A percentile compares a stretch with the other conserved stretches of the same genome.
These are phyloP conservation scores for Pseudopithomyces maydicus DNA, from an alignment of 2,329 filamentous ascomycete genomes.

Conservation along the genomic window DNA sequence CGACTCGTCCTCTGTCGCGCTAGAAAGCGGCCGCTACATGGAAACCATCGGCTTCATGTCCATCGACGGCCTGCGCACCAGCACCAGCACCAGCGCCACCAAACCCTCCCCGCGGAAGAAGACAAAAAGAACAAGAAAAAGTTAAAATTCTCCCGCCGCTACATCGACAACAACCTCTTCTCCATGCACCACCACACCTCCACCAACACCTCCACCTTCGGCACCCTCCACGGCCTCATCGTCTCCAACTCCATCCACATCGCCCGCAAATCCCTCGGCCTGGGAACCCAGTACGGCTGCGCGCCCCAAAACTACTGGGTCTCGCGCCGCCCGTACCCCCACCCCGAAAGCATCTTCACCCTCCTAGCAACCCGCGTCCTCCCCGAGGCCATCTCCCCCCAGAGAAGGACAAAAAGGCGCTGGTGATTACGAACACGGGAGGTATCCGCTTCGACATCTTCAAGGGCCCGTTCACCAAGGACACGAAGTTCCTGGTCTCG, in stretches of 20 bases:
- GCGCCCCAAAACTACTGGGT: constrained; percentile 83
- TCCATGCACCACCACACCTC: constrained; percentile 82
- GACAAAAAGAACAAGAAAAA: too few species aligned
- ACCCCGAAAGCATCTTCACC: constrained; percentile 75
- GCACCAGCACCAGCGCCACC: too few species aligned
- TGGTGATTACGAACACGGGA: constrained; percentile 86
- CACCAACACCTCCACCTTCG: constrained; percentile 73
- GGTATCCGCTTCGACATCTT: constrained; percentile 95
- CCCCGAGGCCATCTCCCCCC: constrained; percentile 64
- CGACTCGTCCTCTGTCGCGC: constrained; percentile 75
- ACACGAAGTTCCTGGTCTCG: constrained; percentile 83
- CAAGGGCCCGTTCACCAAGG: constrained; percentile 85
- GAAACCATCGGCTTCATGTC: constrained; percentile 96
- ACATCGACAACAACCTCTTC: constrained; percentile 92
- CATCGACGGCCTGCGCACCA: constrained; percentile 67
- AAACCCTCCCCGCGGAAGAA: too few species aligned
- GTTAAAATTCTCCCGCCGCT: constrained; percentile 74
- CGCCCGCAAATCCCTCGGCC: constrained; percentile 70
- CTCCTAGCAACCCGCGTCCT: constrained; percentile 80
- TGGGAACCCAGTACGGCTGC: constrained; percentile 81
- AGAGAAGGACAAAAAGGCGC: constrained; percentile 61
- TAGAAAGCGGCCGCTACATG: constrained; percentile 90
- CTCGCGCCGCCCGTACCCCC: constrained; percentile 74
- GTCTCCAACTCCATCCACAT: constrained; percentile 72
- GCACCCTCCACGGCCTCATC: constrained; percentile 74